These are phyloP conservation scores for Clavispora phyllophila DNA, from an alignment of 805 yeast genomes.

Conservation along the genomic window DNA sequence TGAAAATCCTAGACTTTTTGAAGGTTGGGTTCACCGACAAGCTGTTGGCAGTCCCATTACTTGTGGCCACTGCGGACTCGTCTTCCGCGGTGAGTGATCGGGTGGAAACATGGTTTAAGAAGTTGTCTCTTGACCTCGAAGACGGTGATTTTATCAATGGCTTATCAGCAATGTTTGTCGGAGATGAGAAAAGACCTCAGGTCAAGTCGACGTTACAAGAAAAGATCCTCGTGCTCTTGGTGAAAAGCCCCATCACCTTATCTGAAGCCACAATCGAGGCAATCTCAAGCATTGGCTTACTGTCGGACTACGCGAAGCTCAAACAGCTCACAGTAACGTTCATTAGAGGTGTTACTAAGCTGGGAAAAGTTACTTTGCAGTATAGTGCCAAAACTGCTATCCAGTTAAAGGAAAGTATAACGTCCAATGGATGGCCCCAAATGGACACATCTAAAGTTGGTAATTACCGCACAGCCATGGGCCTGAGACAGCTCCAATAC, in stretches of 20 bases:
- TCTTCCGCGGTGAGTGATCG: conserved; percentile 50
- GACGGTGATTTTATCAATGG: conserved; percentile 37
- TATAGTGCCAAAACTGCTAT: neutral
- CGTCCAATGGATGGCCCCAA: conserved; percentile 59
- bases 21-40: conserved; percentile 37
- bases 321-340: conserved; percentile 58
- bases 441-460: conserved; percentile 31
- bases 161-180: conserved; percentile 47
- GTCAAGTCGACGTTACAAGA: conserved; percentile 52
- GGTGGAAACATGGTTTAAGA: conserved; percentile 48
- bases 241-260: conserved; percentile 51
- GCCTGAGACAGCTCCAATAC: conserved; percentile 61
- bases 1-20: conserved; percentile 31
- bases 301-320: conserved; percentile 47
- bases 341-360: conserved; percentile 52
- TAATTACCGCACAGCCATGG: conserved; percentile 27
- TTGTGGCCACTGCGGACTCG: conserved; percentile 62
- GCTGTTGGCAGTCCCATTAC: conserved; percentile 41
- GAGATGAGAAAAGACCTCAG: conserved; percentile 47
- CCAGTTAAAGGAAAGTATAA: conserved; percentile 44
- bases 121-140: conserved; percentile 50
- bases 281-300: conserved; percentile 56
- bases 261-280: conserved; percentile 35
- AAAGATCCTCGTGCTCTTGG: conserved; percentile 45
- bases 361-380: neutral